Evolutionary conservation across 2,329 filamentous ascomycete species (phyloP).

Genomic region (Pleoardoris graminearum): DNA sequence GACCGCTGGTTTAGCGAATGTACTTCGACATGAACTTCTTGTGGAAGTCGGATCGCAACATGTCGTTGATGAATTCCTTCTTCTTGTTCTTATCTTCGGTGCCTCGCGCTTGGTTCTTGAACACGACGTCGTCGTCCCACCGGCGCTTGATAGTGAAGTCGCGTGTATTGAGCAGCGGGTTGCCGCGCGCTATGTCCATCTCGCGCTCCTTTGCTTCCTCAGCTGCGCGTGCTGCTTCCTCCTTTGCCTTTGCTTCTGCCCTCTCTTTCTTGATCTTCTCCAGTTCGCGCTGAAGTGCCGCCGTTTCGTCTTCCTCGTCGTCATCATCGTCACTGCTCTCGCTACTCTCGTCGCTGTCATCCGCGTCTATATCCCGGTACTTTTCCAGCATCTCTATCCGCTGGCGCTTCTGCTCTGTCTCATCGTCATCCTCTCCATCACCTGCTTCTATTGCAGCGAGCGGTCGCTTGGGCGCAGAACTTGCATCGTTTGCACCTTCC

Average conservation of each 20-base stretch:
- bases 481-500: constrained; percentile 45
- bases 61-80: constrained; percentile 97
- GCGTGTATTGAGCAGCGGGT: constrained; percentile 83
- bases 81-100: constrained; percentile 90
- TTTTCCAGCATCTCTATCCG: constrained; percentile 77
- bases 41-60: constrained; percentile 94
- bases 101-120: constrained; percentile 96
- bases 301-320: constrained; percentile 74
- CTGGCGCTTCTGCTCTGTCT: constrained; percentile 78
- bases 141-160: constrained; percentile 90
- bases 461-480: constrained; percentile 64
- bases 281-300: constrained; percentile 86
- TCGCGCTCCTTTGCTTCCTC: constrained; percentile 83
- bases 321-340: constrained; percentile 61
- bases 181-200: constrained; percentile 86
- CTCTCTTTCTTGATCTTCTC: constrained; percentile 91
- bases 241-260: constrained; percentile 76
- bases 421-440: constrained; percentile 60
- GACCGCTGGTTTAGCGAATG: constrained; percentile 7
- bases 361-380: constrained; percentile 83
- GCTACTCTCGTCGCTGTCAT: constrained; percentile 62
- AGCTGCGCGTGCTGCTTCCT: constrained; percentile 79
- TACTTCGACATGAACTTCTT: constrained; percentile 75
- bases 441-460: constrained; percentile 57
- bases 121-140: constrained; percentile 99